Evolutionary conservation across 805 yeast species (phyloP), one percentile per base, ranked within the genome.

Genomic region (Nakazawaea wyomingensis): DNA sequence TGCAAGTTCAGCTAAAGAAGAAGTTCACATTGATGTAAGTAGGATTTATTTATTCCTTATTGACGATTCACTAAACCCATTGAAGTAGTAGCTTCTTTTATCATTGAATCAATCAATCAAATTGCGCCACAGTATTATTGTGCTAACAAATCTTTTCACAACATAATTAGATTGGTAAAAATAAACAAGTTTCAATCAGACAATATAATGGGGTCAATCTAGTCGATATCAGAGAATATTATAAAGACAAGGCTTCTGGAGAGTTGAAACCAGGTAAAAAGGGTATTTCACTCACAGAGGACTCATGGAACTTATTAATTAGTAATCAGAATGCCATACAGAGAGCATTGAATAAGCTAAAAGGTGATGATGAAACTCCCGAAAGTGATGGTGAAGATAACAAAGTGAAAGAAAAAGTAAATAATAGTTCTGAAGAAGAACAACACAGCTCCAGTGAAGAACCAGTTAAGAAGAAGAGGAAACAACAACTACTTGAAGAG

Each of bases 211-310:
- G 80, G 40, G 65, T 67, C 44, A 75, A 74, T 27, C 64, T 89
- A 50, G 78, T 91, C 11, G 96, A 90, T 54, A 85, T 90, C 41
- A 74, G 98, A 46, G 96, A 90, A 58, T 88, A 69, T 64, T 90
- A 87, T 60, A 69, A 69, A 41, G 76, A 79, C 39, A 65, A 69
- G n/a, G 60, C 68, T 3, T 64, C 67, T 8, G 82, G 82, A 5
- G 82, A 79, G 47, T 69, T 72, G 65, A 72, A 72, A 47, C 98
- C 98, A 0, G 95, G 96, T 1, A 82, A 79, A 55, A 90, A 90
- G 61, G 85, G 86, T 0, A 77, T 81, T 17, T 68, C 85, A 1
- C 57, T 81, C 20, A 76, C 82, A 1, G 72, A 66, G 49, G 83
- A 71, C 3, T 69, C 70, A 18, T 82, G 86, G 80, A 56, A 56